Evolutionary conservation across 2,329 filamentous ascomycete species (phyloP).

Genomic region (Eutypa lata): DNA sequence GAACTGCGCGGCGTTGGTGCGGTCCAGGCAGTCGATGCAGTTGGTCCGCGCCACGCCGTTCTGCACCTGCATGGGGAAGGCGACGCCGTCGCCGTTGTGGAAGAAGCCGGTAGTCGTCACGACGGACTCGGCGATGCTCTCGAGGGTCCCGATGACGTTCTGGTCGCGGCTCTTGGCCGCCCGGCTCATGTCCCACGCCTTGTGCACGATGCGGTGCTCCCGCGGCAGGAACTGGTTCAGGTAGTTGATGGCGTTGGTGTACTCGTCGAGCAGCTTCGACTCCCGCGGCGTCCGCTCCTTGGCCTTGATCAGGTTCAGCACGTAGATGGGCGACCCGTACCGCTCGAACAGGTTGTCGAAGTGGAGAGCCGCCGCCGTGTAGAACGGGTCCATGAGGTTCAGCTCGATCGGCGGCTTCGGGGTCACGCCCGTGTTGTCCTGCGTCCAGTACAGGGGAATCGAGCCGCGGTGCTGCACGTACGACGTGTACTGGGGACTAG

Average conservation of each 20-base stretch:
- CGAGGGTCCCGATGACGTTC: conserved; percentile 90
- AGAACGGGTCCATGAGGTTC: conserved; percentile 95
- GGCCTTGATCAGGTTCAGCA: conserved; percentile 86
- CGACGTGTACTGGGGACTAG: conserved; percentile 89
- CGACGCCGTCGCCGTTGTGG: conserved; percentile 77
- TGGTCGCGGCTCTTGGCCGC: conserved; percentile 89
- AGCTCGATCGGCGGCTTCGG: conserved; percentile 96
- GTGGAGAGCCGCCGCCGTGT: conserved; percentile 85
- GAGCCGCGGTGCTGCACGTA: conserved; percentile 96
- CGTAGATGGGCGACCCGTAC: conserved; percentile 89
- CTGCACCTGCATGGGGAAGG: conserved; percentile 67
- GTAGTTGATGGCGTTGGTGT: conserved; percentile 82
- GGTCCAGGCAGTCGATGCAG: conserved; percentile 95
- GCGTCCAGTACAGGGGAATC: conserved; percentile 95
- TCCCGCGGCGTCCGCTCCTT: conserved; percentile 86
- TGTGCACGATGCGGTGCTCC: conserved; percentile 84
- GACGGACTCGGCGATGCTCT: conserved; percentile 85
- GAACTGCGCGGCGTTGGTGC: conserved; percentile 96
- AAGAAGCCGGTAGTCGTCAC: conserved; percentile 88
- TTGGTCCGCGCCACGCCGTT: conserved; percentile 94
- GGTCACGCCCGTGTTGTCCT: conserved; percentile 90
- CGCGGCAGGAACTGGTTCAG: conserved; percentile 89
- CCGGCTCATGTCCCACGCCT: conserved; percentile 97
- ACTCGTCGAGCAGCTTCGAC: conserved; percentile 85
- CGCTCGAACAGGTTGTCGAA: conserved; percentile 93